These are phyloP conservation scores for Blastocystis sp. DNA, from an alignment of 352 stramenopile species.

Conservation along the genomic window DNA sequence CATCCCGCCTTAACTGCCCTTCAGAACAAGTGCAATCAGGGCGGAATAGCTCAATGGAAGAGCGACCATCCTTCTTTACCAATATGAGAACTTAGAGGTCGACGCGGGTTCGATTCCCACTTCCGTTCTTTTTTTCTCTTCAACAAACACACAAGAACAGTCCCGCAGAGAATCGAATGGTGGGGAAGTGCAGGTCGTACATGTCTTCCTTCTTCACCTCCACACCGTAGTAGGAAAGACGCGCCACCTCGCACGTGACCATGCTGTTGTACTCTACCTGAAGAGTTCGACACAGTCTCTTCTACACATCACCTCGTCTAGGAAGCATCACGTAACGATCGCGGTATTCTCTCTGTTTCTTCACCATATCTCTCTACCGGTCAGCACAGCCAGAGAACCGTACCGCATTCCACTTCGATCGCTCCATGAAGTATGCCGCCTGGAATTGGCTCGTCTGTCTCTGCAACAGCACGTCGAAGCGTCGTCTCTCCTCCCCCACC, in stretches of 20 bases:
- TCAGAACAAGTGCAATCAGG: background rate
- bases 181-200: background rate
- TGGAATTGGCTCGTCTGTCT: background rate
- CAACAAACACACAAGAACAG: background rate
- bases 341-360: conserved; percentile 8
- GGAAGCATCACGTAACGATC: background rate
- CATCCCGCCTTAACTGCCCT: background rate
- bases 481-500: background rate
- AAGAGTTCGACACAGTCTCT: conserved; percentile 14
- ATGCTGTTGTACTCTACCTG: conserved; percentile 47
- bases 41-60: background rate
- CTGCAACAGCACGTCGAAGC: conserved; percentile 20
- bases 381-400: background rate
- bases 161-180: background rate
- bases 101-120: background rate
- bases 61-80: background rate
- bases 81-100: background rate
- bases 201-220: background rate
- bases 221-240: background rate
- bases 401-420: background rate
- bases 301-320: conserved; percentile 9
- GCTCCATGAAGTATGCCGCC: background rate
- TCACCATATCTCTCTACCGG: conserved; percentile 1
- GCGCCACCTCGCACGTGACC: background rate
- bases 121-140: background rate